Conservation (phyloP, 176 grass and related monocot species). For the Bothriochloa decipiens region DNA sequence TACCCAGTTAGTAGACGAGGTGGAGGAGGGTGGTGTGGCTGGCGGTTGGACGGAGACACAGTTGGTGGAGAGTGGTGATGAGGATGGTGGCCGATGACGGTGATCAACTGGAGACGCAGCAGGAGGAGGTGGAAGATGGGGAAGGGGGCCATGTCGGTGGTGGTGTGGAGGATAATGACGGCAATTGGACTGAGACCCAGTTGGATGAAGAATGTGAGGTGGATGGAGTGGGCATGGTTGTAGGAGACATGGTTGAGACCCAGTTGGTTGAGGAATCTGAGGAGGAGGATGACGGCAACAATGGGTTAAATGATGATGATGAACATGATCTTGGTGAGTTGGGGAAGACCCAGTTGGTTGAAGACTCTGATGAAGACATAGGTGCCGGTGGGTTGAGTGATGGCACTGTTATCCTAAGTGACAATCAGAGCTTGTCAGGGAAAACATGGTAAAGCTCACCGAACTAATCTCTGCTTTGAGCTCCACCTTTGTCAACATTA, state of each 20-base stretch:
- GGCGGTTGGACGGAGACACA: slow-evolving; percentile 34
- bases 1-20: slow-evolving; percentile 37
- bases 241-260: slow-evolving; percentile 11
- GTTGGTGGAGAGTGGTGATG: slow-evolving; percentile 40
- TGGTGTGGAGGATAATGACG: not conserved
- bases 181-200: slow-evolving; percentile 19
- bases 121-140: not conserved
- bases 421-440: slow-evolving; percentile 17
- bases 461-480: no score
- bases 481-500: no score
- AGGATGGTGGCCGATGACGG: not conserved
- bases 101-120: slow-evolving; percentile 19
- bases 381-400: slow-evolving; percentile 21
- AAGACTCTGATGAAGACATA: slow-evolving; percentile 45
- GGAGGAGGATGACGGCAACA: not conserved
- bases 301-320: slow-evolving; percentile 10
- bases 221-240: not conserved
- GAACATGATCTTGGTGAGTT: not conserved
- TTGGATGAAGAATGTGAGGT: slow-evolving; percentile 30
- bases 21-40: slow-evolving; percentile 18
- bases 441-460: no score
- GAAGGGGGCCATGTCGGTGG: not conserved
- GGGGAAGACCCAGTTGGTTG: slow-evolving; percentile 51
- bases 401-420: slow-evolving; percentile 39
- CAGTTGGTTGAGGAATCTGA: slow-evolving; percentile 45